Base-by-base conservation (phyloP, 495 filamentous ascomycete species). In the Neurospora africana region DNA sequence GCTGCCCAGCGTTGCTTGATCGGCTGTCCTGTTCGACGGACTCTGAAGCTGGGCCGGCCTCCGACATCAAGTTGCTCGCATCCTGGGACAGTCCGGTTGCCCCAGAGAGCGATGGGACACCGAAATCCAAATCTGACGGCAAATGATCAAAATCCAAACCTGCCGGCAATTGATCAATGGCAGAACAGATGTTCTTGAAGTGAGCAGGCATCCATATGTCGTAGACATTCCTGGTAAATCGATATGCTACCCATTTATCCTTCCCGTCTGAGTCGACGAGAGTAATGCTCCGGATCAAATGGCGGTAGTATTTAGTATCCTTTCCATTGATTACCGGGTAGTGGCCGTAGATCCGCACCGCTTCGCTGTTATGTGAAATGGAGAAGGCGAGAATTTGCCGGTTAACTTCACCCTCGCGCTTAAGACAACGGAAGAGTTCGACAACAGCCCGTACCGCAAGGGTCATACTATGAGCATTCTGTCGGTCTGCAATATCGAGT, bases 301-400 rank as follows among this genome's bases (percentile, higher is more conserved):
- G 47, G 41, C 47, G 68, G 68, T 74, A 74, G 39, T 72, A 75
- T 38, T 72, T 40, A 36, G 39, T 71, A 37, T 72, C 27, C 61
- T 73, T 68, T 3, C 71, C 69, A 17, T 19, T 30, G 23, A 73
- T 71, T 3, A 75, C 74, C 3, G 73, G 73, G 65, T 83, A 83
- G 73, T 83, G 72, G 37, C 81, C 80, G 53, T 81, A 83, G 23
- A 86, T 83, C 37, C 79, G 73, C n/a, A 85, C 80, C 8, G 72
- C 72, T 44, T 83, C 68, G n/a, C n/a, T n/a, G 73, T 86, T 77
- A 74, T 86, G 81, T 33, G 82, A 86, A 70, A 87, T 76, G 4
- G 83, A 86, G 78, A 86, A 87, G 58, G 79, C 79, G 69, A 84
- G 78, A 39, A 83, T 80, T 71, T 83, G 71, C 68, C 76, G 78